Evolutionary conservation across 2,329 filamentous ascomycete species (phyloP).

Genomic region (Fusarium oxysporum): DNA sequence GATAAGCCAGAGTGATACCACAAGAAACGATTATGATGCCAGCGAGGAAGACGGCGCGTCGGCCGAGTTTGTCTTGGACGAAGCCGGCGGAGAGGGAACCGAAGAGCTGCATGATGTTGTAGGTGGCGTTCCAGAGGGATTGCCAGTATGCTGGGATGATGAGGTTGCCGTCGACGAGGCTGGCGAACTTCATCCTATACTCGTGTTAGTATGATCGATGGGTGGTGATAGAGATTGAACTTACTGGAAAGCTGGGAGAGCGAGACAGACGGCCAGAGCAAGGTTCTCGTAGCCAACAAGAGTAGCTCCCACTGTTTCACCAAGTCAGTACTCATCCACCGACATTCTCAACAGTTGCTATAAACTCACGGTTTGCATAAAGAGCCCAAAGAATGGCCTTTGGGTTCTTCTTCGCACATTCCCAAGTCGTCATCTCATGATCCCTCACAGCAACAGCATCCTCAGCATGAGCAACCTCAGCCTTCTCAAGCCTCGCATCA

Average conservation of each 20-base stretch:
- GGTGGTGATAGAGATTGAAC: rapidly evolving
- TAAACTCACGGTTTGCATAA: not conserved
- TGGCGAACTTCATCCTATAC: slow-evolving; percentile 6
- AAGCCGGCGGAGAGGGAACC: not conserved
- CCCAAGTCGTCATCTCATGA: not conserved
- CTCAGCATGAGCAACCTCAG: not conserved
- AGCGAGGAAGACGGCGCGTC: not conserved
- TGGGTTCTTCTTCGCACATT: slow-evolving; percentile 10
- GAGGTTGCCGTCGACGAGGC: not conserved
- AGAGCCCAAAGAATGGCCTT: slow-evolving; percentile 3
- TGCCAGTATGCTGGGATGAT: slow-evolving; percentile 22
- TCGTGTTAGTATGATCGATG: rapidly evolving
- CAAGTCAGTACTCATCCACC: not conserved
- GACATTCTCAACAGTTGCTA: rapidly evolving
- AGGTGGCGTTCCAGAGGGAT: slow-evolving; percentile 9
- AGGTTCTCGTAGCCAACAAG: slow-evolving; percentile 9
- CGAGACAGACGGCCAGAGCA: slow-evolving; percentile 4
- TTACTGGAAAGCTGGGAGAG: slow-evolving; percentile 13
- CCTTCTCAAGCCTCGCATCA: slow-evolving; percentile 2
- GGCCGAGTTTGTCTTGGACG: not conserved
- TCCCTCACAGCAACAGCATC: not conserved
- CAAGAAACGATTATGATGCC: slow-evolving; percentile 7
- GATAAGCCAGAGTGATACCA: not conserved
- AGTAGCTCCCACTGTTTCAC: not conserved
- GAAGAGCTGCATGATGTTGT: slow-evolving; percentile 19